Percentiles rank a stretch among this genome's conserved stretches.
These are phyloP conservation scores for Leishmania braziliensis DNA, from an alignment of 208 protist species.

Conservation along the genomic window DNA sequence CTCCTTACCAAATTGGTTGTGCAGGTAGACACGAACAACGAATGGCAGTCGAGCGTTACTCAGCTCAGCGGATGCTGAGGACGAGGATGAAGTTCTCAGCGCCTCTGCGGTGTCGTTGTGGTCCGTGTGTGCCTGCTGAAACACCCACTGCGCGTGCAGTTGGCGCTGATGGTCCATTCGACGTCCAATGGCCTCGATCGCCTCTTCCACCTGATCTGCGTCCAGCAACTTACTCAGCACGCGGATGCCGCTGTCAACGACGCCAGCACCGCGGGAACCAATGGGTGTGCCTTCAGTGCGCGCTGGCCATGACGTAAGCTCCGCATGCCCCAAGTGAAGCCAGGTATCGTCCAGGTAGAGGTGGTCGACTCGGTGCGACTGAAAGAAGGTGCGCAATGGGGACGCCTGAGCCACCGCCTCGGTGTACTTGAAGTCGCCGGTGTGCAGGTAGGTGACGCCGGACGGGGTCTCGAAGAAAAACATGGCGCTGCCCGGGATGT, in stretches of 20 bases:
- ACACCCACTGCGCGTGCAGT: constrained; percentile 19
- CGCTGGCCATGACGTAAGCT: constrained; percentile 11
- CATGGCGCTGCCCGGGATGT: constrained; percentile 85
- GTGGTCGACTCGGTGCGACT: constrained; percentile 66
- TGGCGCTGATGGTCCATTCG: constrained; percentile 59
- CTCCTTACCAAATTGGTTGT: constrained; percentile 88
- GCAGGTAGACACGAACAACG: constrained; percentile 70
- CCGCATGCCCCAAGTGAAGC: constrained; percentile 63
- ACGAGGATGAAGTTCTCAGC: neutral
- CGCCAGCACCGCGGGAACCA: neutral
- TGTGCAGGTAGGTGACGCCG: constrained; percentile 69
- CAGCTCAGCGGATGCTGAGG: neutral
- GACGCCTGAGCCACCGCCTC: constrained; percentile 17
- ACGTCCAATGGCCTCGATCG: constrained; percentile 68
- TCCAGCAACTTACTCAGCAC: constrained; percentile 72
- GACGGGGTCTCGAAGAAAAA: constrained; percentile 63
- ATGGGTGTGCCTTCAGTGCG: neutral
- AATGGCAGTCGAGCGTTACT: constrained; percentile 36
- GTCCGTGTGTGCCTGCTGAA: neutral
- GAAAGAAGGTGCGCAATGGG: constrained; percentile 51
- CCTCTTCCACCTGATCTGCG: constrained; percentile 56
- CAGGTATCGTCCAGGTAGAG: constrained; percentile 87
- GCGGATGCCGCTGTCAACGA: constrained; percentile 22
- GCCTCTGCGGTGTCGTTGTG: neutral
- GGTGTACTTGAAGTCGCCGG: constrained; percentile 82